Conservation (phyloP, 2,329 filamentous ascomycete species). For the Cladosporium sp. region DNA sequence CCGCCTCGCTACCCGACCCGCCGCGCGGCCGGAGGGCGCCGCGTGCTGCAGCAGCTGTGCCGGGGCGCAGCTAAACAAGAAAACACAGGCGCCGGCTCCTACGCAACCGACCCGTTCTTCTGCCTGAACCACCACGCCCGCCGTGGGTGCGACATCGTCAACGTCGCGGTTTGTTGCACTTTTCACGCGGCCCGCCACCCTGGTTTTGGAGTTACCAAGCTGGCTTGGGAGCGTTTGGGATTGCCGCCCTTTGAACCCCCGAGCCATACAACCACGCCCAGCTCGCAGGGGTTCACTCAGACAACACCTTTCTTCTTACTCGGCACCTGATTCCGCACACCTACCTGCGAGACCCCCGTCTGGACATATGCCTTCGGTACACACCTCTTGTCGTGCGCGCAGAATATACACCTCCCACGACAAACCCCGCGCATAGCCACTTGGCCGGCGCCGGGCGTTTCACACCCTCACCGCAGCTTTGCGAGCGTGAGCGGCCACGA, state of each 20-base stretch:
- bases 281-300: no score
- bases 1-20: background rate
- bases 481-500: conserved; percentile 2
- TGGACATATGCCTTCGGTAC: conserved; percentile 5
- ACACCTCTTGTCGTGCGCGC: conserved; percentile 1
- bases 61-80: background rate
- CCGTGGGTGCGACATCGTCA: background rate
- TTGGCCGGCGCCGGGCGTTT: background rate
- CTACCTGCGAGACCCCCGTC: background rate
- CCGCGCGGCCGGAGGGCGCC: background rate
- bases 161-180: no score
- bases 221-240: no score
- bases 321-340: background rate
- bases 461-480: background rate
- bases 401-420: conserved; percentile 10
- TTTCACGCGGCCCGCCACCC: no score
- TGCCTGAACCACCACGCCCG: conserved; percentile 3
- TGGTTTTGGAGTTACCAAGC: no score
- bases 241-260: no score
- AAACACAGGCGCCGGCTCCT: background rate
- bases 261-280: no score
- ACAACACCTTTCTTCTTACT: background rate
- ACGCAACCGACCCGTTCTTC: background rate
- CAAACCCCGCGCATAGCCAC: conserved; percentile 3
- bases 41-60: background rate